Conservation (phyloP, 1,139 yeast species). For the Pichia sp. region DNA sequence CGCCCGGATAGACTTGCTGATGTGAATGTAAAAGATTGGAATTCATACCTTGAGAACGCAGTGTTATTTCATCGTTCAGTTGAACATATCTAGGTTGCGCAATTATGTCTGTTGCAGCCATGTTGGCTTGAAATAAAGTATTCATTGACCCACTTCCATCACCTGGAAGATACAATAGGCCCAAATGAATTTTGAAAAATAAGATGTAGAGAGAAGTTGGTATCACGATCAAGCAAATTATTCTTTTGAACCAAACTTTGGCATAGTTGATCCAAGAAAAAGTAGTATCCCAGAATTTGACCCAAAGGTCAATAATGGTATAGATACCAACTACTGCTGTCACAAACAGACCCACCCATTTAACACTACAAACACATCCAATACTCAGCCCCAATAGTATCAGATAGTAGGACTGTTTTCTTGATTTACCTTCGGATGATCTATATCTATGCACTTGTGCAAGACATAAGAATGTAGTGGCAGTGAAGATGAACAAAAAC, state of each 20-base stretch:
- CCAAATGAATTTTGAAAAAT: constrained; percentile 78
- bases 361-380: constrained; percentile 93
- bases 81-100: constrained; percentile 59
- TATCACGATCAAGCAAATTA: constrained; percentile 61
- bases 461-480: constrained; percentile 54
- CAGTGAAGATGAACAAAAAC: constrained; percentile 65
- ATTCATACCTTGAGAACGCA: constrained; percentile 69
- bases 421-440: constrained; percentile 37
- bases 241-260: constrained; percentile 58
- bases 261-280: constrained; percentile 34
- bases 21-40: constrained; percentile 74
- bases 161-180: constrained; percentile 69
- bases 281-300: constrained; percentile 46
- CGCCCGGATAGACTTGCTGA: constrained; percentile 61
- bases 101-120: constrained; percentile 48
- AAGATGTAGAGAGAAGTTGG: constrained; percentile 67
- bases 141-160: constrained; percentile 74
- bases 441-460: constrained; percentile 50
- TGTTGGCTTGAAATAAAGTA: constrained; percentile 63
- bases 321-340: constrained; percentile 85
- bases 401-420: constrained; percentile 52
- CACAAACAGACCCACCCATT: constrained; percentile 92
- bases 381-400: constrained; percentile 69
- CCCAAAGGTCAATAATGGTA: constrained; percentile 67
- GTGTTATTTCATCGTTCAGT: constrained; percentile 57